These are phyloP conservation scores for Botrytis tulipae DNA, from an alignment of 2,329 filamentous ascomycete species.

Conservation along the genomic window DNA sequence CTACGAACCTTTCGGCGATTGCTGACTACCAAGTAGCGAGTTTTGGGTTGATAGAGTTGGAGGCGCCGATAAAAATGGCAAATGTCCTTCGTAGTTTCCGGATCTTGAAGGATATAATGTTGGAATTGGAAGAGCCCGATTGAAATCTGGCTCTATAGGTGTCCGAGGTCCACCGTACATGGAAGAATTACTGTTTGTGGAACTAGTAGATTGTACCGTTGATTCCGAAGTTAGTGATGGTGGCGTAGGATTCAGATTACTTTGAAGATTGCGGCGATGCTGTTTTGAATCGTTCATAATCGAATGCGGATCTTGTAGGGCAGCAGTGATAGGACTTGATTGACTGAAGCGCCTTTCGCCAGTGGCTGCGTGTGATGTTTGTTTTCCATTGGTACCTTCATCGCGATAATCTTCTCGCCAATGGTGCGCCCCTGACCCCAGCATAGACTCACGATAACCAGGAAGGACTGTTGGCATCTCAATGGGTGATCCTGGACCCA, in stretches of 20 bases:
- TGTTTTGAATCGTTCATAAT: conserved; percentile 30
- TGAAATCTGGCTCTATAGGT: conserved; percentile 36
- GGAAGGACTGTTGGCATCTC: conserved; percentile 32
- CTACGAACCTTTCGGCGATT: conserved; percentile 35
- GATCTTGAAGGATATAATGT: conserved; percentile 34
- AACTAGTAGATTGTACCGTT: conserved; percentile 32
- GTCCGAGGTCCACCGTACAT: conserved; percentile 35
- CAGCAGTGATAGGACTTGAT: conserved; percentile 13
- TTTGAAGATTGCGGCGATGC: conserved; percentile 29
- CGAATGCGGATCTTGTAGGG: conserved; percentile 23
- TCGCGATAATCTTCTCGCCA: conserved; percentile 36
- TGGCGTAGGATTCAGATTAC: conserved; percentile 28
- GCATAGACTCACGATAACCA: conserved; percentile 38
- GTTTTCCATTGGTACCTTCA: conserved; percentile 24
- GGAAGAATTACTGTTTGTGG: conserved; percentile 33
- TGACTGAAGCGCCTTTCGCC: conserved; percentile 29
- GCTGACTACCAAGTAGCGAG: conserved; percentile 25
- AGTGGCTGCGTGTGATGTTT: conserved; percentile 25
- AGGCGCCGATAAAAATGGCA: conserved; percentile 32
- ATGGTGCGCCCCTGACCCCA: conserved; percentile 29
- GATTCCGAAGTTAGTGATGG: conserved; percentile 36
- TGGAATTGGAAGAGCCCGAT: conserved; percentile 35
- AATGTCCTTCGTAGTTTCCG: conserved; percentile 33
- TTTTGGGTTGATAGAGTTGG: conserved; percentile 36
- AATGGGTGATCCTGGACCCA: conserved; percentile 27